Evolutionary conservation across 805 yeast genomes (phyloP), one percentile per base, ranked within the genome.

Genomic region (Blastobotrys terrestris): DNA sequence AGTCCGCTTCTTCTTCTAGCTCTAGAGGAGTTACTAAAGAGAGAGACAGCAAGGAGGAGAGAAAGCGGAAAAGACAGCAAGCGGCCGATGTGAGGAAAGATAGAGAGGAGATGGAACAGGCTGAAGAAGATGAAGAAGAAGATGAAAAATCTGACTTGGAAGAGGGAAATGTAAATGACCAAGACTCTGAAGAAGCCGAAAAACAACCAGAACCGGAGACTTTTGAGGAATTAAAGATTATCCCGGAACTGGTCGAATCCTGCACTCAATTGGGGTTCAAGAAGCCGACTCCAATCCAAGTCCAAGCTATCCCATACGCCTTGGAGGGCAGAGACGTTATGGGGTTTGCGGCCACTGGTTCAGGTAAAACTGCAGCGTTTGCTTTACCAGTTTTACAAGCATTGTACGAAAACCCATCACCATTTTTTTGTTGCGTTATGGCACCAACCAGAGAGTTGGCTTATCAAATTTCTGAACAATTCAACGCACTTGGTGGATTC

Each of bases 321-420:
- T 66, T 94, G 40, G 75, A 74, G 43, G 97, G 95, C 5, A 78
- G 83, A 60, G 96, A 91, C 67, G 91, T 97, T 70, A 92, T 94
- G 50, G 99, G 99, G 49, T 99, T 99, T 44, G 99, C 99, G 31
- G 87, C 87, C 67, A 94, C 99, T 0, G 99, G 99, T 70, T 85
- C 95, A 15, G 99, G 99, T 78, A 94, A 94, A 67, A 94, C 99
- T 1, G 83, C 94, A 19, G 97, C 98, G 0, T 94, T 94, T 76
- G 98, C 92, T 0, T 95, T 89, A n/a, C 99, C 99, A 1, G 92
- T 94, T 88, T 73, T 94, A 52, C 81, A 95, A 0, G 77, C 85
- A 63, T 94, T 98, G 97, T 87, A 97, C 0, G 86, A 84, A 59
- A 98, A 94, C 66, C 99, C 99, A 1, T 79, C 79, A 67, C 99